Percentiles rank a stretch among this genome's conserved stretches.
Conservation (phyloP, 805 yeast species). For the Metschnikowia henanensis region DNA sequence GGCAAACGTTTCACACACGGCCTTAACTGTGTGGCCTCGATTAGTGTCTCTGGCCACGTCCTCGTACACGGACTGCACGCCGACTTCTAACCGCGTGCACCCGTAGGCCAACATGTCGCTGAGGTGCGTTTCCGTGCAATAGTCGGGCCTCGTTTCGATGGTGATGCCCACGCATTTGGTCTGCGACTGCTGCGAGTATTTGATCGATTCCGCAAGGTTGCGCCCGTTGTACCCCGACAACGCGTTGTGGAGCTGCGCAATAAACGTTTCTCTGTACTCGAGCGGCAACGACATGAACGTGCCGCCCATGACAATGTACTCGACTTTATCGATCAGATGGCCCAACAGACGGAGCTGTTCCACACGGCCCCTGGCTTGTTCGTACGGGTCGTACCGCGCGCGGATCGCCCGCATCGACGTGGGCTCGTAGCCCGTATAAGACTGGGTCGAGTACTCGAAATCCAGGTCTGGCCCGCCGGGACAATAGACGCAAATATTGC, state of each 20-base stretch:
- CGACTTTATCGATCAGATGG: constrained; percentile 96
- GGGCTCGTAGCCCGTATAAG: constrained; percentile 98
- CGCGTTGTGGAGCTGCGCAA: constrained; percentile 90
- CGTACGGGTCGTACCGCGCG: constrained; percentile 97
- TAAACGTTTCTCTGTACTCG: constrained; percentile 87
- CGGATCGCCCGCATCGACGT: constrained; percentile 99
- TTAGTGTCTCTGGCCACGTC: constrained; percentile 98
- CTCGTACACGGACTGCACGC: constrained; percentile 96
- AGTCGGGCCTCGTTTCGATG: constrained; percentile 97
- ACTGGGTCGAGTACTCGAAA: constrained; percentile 96
- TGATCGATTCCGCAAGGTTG: constrained; percentile 86
- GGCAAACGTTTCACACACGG: constrained; percentile 94
- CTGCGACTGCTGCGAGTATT: constrained; percentile 87
- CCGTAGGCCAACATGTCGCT: constrained; percentile 96
- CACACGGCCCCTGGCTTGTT: constrained; percentile 96
- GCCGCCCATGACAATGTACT: constrained; percentile 98
- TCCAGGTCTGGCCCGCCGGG: constrained; percentile 99
- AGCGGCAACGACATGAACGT: constrained; percentile 94
- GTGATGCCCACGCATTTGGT: constrained; percentile 99
- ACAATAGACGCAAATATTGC: constrained; percentile 97
- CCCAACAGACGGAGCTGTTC: constrained; percentile 95
- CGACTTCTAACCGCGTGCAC: constrained; percentile 94
- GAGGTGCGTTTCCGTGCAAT: constrained; percentile 93
- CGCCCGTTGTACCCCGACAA: constrained; percentile 88
- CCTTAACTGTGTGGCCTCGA: constrained; percentile 95